Conservation (phyloP, 106 monocot genomes). For the Apostasia shenzhenica region DNA sequence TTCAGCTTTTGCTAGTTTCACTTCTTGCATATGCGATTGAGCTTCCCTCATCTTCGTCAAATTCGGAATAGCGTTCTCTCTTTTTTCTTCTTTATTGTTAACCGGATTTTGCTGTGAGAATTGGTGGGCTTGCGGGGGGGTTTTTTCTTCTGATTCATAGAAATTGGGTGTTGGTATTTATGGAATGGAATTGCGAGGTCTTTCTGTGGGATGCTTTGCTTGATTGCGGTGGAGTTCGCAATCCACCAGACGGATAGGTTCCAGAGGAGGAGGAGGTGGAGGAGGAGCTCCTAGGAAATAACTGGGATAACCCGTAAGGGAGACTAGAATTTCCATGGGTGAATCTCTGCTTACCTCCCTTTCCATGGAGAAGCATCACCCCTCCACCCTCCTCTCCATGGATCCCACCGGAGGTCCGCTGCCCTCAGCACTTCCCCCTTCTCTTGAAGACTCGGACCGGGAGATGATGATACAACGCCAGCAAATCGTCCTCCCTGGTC, state of each 20-base stretch:
- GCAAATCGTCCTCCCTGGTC: constrained; percentile 20
- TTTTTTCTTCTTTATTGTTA: constrained; percentile 1
- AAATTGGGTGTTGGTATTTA: constrained; percentile 14
- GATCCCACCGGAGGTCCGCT: constrained; percentile 16
- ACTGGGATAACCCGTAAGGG: not conserved
- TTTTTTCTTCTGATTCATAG: not conserved
- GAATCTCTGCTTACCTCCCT: constrained; percentile 40
- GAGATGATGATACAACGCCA: constrained; percentile 25
- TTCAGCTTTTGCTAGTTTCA: not conserved
- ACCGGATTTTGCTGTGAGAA: not conserved
- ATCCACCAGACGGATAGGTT: constrained; percentile 32
- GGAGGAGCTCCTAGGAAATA: constrained; percentile 1
- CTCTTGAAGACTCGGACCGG: constrained; percentile 24
- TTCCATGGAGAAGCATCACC: constrained; percentile 46
- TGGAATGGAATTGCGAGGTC: constrained; percentile 37
- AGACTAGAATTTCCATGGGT: constrained; percentile 18
- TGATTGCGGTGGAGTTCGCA: constrained; percentile 39
- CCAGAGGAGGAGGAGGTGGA: constrained; percentile 12
- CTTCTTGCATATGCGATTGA: not conserved
- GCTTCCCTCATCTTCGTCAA: constrained; percentile 7
- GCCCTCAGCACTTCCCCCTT: not conserved
- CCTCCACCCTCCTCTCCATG: constrained; percentile 37
- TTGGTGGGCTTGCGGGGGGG: not conserved
- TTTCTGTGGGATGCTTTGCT: constrained; percentile 52
- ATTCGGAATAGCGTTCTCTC: not conserved